These are phyloP conservation scores for Malassezia caprae DNA, from an alignment of 1,284 basidiomycete genomes.

Conservation along the genomic window DNA sequence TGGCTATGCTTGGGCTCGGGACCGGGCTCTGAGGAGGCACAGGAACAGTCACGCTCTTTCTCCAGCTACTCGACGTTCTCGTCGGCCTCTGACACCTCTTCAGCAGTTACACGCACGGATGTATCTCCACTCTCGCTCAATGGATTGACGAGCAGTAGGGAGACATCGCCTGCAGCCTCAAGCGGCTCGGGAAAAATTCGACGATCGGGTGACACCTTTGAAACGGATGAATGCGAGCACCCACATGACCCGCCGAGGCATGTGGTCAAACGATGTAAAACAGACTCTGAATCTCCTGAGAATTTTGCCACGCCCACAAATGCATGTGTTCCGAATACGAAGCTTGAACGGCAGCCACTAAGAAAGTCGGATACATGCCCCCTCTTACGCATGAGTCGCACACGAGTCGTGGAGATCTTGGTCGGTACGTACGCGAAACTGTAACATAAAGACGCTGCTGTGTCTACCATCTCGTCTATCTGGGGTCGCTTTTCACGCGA, in stretches of 20 bases:
- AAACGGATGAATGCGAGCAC: neutral
- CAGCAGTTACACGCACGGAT: neutral
- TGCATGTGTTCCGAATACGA: neutral
- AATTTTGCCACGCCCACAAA: neutral
- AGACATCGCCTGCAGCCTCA: constrained; percentile 9
- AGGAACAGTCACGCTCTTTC: neutral
- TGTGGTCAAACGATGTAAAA: constrained; percentile 5
- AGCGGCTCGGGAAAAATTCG: constrained; percentile 1
- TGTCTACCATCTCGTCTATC: constrained; percentile 9
- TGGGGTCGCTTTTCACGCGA: constrained; percentile 20
- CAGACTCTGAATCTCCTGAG: neutral
- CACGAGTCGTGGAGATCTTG: constrained; percentile 12
- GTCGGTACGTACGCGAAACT: constrained; percentile 9
- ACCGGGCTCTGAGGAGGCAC: neutral
- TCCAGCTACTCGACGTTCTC: constrained; percentile 17
- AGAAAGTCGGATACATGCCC: neutral
- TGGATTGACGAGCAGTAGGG: constrained; percentile 2
- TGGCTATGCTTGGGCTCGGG: neutral
- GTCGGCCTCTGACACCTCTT: constrained; percentile 19
- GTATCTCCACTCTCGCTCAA: constrained; percentile 2
- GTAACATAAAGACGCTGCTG: neutral
- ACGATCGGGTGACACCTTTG: neutral
- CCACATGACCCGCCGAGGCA: neutral
- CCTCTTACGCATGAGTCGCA: constrained; percentile 2
- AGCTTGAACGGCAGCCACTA: neutral